These are phyloP conservation scores for Vigna reflexopilosa DNA, from an alignment of 306 rosid species.

Conservation along the genomic window DNA sequence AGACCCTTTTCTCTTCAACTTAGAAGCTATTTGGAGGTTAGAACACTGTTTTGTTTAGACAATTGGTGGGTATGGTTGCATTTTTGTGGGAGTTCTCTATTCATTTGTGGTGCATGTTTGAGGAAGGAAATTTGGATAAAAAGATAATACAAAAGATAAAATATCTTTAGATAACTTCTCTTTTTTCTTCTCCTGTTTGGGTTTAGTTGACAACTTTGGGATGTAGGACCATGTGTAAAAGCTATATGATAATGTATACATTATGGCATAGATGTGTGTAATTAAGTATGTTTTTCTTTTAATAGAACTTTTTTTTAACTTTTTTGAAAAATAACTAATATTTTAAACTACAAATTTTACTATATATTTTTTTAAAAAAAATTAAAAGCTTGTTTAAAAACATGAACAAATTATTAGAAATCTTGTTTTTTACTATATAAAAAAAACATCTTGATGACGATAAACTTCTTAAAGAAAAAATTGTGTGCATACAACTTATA, in stretches of 20 bases:
- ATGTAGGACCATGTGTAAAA: not conserved
- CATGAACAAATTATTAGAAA: too few relatives aligned
- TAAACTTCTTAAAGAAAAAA: too few relatives aligned
- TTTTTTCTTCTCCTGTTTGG: not conserved
- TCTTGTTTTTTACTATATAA: too few relatives aligned
- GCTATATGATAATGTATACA: too few relatives aligned
- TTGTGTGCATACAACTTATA: too few relatives aligned
- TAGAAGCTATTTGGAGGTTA: not conserved
- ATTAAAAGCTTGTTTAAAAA: too few relatives aligned
- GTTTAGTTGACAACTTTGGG: not conserved
- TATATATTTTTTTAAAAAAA: too few relatives aligned
- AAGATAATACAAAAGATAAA: slow-evolving; percentile 27
- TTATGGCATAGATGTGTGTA: not conserved
- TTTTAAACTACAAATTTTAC: too few relatives aligned
- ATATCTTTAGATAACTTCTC: slow-evolving; percentile 7
- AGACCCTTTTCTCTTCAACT: slow-evolving; percentile 4
- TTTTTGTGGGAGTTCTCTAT: not conserved
- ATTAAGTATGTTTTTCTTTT: too few relatives aligned
- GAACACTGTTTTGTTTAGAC: not conserved
- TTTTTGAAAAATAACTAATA: too few relatives aligned
- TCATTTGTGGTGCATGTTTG: slow-evolving; percentile 30
- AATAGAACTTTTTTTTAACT: too few relatives aligned
- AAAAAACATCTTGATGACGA: too few relatives aligned
- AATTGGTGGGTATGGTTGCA: not conserved
- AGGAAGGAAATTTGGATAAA: slow-evolving; percentile 34